A percentile compares a stretch with the other conserved stretches of the same genome.
Conservation (phyloP, 768 basidiomycete species). For the Pisolithus tinctorius region DNA sequence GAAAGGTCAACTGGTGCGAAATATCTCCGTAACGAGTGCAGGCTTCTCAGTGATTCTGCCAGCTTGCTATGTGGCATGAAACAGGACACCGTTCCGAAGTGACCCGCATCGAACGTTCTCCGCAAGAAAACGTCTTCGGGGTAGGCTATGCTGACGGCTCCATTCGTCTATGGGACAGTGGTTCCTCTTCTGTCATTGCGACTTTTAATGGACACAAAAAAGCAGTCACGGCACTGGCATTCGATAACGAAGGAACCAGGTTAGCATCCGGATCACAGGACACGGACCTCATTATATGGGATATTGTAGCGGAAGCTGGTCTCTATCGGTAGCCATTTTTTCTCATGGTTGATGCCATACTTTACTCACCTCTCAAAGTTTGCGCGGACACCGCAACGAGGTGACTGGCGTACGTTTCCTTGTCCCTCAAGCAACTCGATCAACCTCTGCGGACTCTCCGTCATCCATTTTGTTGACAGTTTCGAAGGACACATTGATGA, state of each 20-base stretch:
- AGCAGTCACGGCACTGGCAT: slow-evolving; percentile 76
- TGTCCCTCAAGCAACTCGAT: slow-evolving; percentile 45
- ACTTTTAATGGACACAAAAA: slow-evolving; percentile 98
- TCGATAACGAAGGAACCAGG: slow-evolving; percentile 72
- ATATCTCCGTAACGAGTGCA: neutral
- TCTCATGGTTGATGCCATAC: neutral
- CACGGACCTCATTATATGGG: slow-evolving; percentile 95
- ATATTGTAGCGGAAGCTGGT: slow-evolving; percentile 87
- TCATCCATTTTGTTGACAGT: slow-evolving; percentile 65
- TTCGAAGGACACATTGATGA: slow-evolving; percentile 90
- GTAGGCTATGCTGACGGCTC: slow-evolving; percentile 96
- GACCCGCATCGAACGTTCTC: slow-evolving; percentile 78
- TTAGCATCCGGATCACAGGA: slow-evolving; percentile 94
- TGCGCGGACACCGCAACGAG: slow-evolving; percentile 91
- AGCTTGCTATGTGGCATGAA: slow-evolving; percentile 99
- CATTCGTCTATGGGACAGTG: slow-evolving; percentile 79
- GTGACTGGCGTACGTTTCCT: slow-evolving; percentile 82
- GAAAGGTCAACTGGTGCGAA: slow-evolving; percentile 85
- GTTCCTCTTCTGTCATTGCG: slow-evolving; percentile 57
- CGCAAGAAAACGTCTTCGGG: slow-evolving; percentile 68
- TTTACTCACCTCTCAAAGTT: slow-evolving; percentile 34
- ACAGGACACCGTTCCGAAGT: slow-evolving; percentile 88
- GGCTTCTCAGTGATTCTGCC: neutral
- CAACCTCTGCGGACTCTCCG: slow-evolving; percentile 48
- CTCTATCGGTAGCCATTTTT: slow-evolving; percentile 60